These are phyloP conservation scores for Pseudohalonectria lignicola DNA, from an alignment of 2,329 filamentous ascomycete genomes.

Conservation along the genomic window DNA sequence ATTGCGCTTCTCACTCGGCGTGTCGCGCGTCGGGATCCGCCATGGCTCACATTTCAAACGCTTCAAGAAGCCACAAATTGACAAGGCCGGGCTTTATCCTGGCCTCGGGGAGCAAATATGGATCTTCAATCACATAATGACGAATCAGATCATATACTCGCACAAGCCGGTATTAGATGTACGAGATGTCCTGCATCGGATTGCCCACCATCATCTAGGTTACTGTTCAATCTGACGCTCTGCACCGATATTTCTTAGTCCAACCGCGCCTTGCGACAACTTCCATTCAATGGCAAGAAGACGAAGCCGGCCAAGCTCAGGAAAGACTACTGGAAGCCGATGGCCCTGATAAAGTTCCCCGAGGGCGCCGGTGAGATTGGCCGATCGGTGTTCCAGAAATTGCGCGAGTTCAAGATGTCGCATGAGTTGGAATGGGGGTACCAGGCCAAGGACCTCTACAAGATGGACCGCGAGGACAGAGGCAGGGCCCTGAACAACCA, in stretches of 20 bases:
- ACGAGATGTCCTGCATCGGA: too few relatives aligned
- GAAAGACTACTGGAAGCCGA: slow-evolving; percentile 55
- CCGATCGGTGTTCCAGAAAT: slow-evolving; percentile 48
- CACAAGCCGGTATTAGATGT: slow-evolving; percentile 34
- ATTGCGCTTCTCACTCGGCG: slow-evolving; percentile 26
- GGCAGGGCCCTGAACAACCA: slow-evolving; percentile 46
- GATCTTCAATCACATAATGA: slow-evolving; percentile 38
- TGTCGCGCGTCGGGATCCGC: slow-evolving; percentile 30
- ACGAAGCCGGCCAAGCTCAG: slow-evolving; percentile 50
- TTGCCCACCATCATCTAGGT: too few relatives aligned
- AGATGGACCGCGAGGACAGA: slow-evolving; percentile 29
- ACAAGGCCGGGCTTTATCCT: slow-evolving; percentile 15
- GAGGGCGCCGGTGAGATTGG: slow-evolving; percentile 40
- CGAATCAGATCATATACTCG: slow-evolving; percentile 42
- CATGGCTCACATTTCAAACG: slow-evolving; percentile 14
- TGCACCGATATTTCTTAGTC: slow-evolving; percentile 9
- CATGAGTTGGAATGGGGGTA: slow-evolving; percentile 51
- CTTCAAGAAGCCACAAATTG: slow-evolving; percentile 11
- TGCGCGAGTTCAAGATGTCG: slow-evolving; percentile 51
- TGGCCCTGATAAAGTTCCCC: slow-evolving; percentile 49
- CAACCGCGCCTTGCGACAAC: slow-evolving; percentile 16
- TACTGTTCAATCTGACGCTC: too few relatives aligned
- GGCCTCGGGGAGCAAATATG: slow-evolving; percentile 48
- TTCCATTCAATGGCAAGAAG: slow-evolving; percentile 60
- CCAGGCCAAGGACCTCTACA: slow-evolving; percentile 27